These are phyloP conservation scores for Agapanthus africanus DNA, from an alignment of 106 monocot genomes.

Conservation along the genomic window DNA sequence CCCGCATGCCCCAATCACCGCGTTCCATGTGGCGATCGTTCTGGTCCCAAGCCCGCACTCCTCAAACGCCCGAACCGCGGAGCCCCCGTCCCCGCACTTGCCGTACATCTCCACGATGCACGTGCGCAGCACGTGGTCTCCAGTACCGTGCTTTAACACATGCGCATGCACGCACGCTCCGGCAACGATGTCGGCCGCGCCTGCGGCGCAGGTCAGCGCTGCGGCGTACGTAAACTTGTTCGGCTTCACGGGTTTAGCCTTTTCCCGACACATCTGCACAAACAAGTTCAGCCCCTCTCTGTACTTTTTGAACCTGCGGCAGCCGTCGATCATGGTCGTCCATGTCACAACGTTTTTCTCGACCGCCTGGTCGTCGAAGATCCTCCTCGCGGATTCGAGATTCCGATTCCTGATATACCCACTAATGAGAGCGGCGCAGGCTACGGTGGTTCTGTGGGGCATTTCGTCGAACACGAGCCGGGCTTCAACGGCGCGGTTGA, in stretches of 20 bases:
- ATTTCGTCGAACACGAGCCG: conserved; percentile 9
- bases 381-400: conserved; percentile 11
- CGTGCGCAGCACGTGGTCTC: conserved; percentile 8
- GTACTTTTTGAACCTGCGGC: not conserved
- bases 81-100: conserved; percentile 12
- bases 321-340: conserved; percentile 24
- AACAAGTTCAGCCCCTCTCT: conserved; percentile 16
- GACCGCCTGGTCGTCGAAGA: conserved; percentile 10
- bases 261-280: not conserved
- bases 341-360: conserved; percentile 20
- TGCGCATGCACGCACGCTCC: conserved; percentile 20
- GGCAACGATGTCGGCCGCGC: not conserved
- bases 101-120: conserved; percentile 34
- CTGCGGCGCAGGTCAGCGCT: conserved; percentile 15
- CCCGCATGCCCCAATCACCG: conserved; percentile 15
- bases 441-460: conserved; percentile 12
- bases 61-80: not conserved
- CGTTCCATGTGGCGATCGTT: conserved; percentile 12
- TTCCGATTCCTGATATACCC: conserved; percentile 13
- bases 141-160: conserved; percentile 12
- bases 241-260: conserved; percentile 5
- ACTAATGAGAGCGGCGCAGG: conserved; percentile 16
- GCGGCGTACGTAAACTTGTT: conserved; percentile 24
- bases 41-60: not conserved
- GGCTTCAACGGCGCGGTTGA: conserved; percentile 8